A percentile compares a stretch with the other conserved stretches of the same genome.
Conservation (phyloP, 2,329 filamentous ascomycete species). For the Colletotrichum euphorbiae region DNA sequence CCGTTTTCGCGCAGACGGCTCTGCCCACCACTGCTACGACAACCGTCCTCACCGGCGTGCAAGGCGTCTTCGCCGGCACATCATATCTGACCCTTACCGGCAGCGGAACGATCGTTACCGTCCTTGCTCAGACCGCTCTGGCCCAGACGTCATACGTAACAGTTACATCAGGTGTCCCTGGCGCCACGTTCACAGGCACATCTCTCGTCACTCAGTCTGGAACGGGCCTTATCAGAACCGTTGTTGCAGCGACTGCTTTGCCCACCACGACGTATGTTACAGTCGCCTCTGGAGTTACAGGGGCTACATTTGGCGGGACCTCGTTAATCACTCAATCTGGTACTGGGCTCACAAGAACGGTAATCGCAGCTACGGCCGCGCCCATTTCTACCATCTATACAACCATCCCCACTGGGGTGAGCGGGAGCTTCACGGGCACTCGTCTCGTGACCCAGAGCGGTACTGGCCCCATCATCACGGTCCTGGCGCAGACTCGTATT, state of each 20-base stretch:
- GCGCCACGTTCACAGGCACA: constrained; percentile 10
- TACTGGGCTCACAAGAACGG: constrained; percentile 1
- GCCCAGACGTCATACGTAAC: neutral
- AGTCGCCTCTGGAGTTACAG: neutral
- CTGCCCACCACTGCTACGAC: neutral
- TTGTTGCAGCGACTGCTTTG: constrained; percentile 1
- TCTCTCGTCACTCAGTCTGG: neutral
- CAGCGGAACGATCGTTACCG: neutral
- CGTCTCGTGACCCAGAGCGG: neutral
- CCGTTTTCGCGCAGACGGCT: constrained; percentile 9
- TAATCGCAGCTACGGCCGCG: constrained; percentile 12
- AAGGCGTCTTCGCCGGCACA: constrained; percentile 11
- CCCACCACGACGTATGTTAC: constrained; percentile 3
- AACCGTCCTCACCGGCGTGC: neutral
- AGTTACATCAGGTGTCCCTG: neutral
- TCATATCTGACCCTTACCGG: neutral
- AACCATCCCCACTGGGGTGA: constrained; percentile 15
- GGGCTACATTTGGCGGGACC: constrained; percentile 10
- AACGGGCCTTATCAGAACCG: neutral
- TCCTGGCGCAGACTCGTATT: neutral
- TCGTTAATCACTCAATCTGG: neutral
- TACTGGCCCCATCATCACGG: neutral
- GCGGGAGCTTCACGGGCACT: constrained; percentile 7
- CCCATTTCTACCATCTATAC: constrained; percentile 9
- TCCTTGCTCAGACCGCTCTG: neutral